A percentile compares a stretch with the other conserved stretches of the same genome.
phyloP scores from a whole-genome alignment of 192 early-diverging fungal species.

The Jimgerdemannia lactiflua region DNA sequence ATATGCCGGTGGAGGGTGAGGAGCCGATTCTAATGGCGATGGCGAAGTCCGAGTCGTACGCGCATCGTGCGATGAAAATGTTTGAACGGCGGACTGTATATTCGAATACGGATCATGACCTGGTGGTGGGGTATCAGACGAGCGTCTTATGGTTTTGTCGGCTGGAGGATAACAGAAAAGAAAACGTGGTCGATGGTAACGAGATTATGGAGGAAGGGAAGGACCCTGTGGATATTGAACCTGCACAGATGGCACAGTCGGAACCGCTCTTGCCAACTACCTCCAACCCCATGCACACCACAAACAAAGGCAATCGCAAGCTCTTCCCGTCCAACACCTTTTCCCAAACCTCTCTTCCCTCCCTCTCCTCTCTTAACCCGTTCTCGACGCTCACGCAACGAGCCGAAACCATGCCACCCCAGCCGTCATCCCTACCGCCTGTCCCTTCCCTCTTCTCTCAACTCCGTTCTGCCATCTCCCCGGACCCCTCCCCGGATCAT shows the following conservation, averaged over 20 bases:
- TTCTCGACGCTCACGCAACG: too few species aligned
- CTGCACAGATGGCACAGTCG: too few species aligned
- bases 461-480: neutral
- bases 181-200: slow-evolving; percentile 6
- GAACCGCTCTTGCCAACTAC: too few species aligned
- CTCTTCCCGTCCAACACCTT: too few species aligned
- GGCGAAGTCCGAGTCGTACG: slow-evolving; percentile 29
- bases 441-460: neutral
- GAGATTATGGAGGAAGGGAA: neutral
- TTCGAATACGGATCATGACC: slow-evolving; percentile 47
- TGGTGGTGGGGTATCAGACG: slow-evolving; percentile 37
- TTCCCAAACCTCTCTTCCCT: too few species aligned
- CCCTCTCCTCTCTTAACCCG: too few species aligned
- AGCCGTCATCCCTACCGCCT: neutral
- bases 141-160: neutral
- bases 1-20: slow-evolving; percentile 11
- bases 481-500: neutral
- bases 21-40: slow-evolving; percentile 39
- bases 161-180: neutral
- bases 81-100: slow-evolving; percentile 40
- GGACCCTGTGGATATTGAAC: too few species aligned
- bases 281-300: too few species aligned
- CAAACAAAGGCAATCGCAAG: too few species aligned
- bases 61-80: slow-evolving; percentile 23
- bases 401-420: too few species aligned